Base-by-base conservation (phyloP, 1,284 basidiomycete genomes). In the Erythrobasidium hasegawianum region DNA sequence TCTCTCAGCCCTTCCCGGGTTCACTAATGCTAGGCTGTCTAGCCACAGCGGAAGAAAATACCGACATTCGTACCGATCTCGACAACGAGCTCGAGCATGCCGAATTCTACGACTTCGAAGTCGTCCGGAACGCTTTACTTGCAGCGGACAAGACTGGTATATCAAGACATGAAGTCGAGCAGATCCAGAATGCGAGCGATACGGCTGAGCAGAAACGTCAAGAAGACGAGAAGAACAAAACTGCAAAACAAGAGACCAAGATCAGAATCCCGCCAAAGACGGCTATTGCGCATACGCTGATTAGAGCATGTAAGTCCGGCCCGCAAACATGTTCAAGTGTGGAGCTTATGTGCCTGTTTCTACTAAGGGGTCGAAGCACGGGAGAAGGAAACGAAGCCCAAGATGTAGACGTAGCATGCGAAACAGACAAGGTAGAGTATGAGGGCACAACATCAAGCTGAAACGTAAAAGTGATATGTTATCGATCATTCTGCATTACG, bases 61-160 rank as follows among this genome's bases (percentile, higher is more conserved):
- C 89, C 56, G 83, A 83, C 1, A 87, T 97, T 71, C 84, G 91
- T 11, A 81, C 84, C 11, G 94, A 97, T 77, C 83, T 98, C 14
- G 95, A 97, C 76, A 95, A 96, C 73, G 95, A 98, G 80, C 84
- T 98, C n/a, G 87, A 89, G 75, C 89, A 97, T 74, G 93, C 91
- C 0, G 83, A 84, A 64, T 98, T 89, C 87, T 97, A 87, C 78
- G 86, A 87, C 8, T 85, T 89, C 10, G 83, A 83, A 29, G 85
- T 92, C 72, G 81, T 92, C 24, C 78, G 86, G 3, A 78, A 79
- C 0, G 84, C 90, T 8, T 79, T 96, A 40, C 76, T 80, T 22
- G 82, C 85, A 71, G 77, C 78, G 2, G 77, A 80, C 1, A 86
- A 86, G 1, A 83, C 82, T 9, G 80, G 77, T 41, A 81, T 89